Conservation (phyloP, 345 rosid genomes). For the Boechera divaricarpa region DNA sequence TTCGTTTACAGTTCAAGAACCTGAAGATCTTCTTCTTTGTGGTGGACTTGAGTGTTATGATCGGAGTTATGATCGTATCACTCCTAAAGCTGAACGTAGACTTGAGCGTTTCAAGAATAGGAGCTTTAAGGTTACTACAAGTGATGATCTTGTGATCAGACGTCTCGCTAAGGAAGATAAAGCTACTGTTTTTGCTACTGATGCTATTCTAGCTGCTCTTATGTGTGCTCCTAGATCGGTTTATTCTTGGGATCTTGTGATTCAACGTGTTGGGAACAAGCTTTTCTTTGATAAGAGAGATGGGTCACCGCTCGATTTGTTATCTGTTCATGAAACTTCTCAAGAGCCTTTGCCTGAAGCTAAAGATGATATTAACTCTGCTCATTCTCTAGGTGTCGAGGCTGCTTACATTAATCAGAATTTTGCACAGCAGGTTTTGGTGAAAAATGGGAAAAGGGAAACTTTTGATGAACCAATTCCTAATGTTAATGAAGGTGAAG, state of each 20-base stretch:
- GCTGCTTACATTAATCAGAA: constrained; percentile 56
- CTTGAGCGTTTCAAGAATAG: constrained; percentile 92
- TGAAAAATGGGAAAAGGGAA: constrained; percentile 77
- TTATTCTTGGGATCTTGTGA: constrained; percentile 96
- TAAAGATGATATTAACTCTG: constrained; percentile 44
- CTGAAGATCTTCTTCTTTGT: constrained; percentile 80
- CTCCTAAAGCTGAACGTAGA: constrained; percentile 84
- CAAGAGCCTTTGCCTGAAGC: constrained; percentile 69
- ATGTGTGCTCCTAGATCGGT: constrained; percentile 98
- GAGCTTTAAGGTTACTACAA: constrained; percentile 91
- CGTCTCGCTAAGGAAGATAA: constrained; percentile 90
- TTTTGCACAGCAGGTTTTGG: constrained; percentile 75
- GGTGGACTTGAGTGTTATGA: constrained; percentile 84
- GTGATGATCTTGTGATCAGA: constrained; percentile 92
- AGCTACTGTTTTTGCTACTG: constrained; percentile 92
- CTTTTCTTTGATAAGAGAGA: constrained; percentile 93
- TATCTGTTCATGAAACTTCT: constrained; percentile 88
- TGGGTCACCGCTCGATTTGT: constrained; percentile 85
- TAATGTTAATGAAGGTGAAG: constrained; percentile 87
- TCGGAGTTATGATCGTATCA: constrained; percentile 69
- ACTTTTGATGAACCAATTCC: constrained; percentile 87
- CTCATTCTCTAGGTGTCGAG: constrained; percentile 69
- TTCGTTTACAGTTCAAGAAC: constrained; percentile 74
- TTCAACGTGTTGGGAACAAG: constrained; percentile 95
- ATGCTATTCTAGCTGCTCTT: constrained; percentile 74